Conservation (phyloP, 495 filamentous ascomycete genomes). For the Cudoniella acicularis region DNA sequence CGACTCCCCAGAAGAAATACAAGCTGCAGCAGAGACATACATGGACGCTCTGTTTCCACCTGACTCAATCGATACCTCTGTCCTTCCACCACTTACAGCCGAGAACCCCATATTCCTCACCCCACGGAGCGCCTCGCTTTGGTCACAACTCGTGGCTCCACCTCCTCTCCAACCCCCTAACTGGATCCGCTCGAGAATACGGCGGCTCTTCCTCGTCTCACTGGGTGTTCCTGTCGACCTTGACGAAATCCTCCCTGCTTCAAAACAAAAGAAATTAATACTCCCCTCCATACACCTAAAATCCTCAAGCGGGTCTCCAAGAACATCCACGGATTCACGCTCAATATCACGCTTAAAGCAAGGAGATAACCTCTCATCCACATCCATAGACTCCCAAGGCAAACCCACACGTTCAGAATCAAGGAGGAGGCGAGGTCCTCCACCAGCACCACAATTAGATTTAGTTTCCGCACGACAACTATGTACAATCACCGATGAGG, state of each 20-base stretch:
- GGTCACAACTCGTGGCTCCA: constrained; percentile 93
- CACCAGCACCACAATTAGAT: constrained; percentile 72
- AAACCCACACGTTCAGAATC: constrained; percentile 40
- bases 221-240: constrained; percentile 94
- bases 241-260: constrained; percentile 93
- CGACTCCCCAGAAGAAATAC: constrained; percentile 44
- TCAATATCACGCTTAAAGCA: constrained; percentile 49
- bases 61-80: constrained; percentile 43
- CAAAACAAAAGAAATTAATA: constrained; percentile 96
- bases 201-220: constrained; percentile 92
- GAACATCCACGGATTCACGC: constrained; percentile 48
- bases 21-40: constrained; percentile 47
- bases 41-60: constrained; percentile 55
- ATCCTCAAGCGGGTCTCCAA: constrained; percentile 32
- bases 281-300: constrained; percentile 75
- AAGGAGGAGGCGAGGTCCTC: constrained; percentile 51
- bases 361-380: constrained; percentile 50
- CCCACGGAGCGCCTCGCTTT: constrained; percentile 78
- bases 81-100: constrained; percentile 40
- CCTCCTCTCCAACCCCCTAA: constrained; percentile 94
- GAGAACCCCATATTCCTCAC: constrained; percentile 62
- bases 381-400: constrained; percentile 52
- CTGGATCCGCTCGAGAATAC: constrained; percentile 96
- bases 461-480: constrained; percentile 71
- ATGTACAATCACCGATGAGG: constrained; percentile 79